A percentile compares a stretch with the other conserved stretches of the same genome.
Evolutionary conservation across 202 grass and related monocot species (phyloP).

Genomic region (Panicum virgatum): DNA sequence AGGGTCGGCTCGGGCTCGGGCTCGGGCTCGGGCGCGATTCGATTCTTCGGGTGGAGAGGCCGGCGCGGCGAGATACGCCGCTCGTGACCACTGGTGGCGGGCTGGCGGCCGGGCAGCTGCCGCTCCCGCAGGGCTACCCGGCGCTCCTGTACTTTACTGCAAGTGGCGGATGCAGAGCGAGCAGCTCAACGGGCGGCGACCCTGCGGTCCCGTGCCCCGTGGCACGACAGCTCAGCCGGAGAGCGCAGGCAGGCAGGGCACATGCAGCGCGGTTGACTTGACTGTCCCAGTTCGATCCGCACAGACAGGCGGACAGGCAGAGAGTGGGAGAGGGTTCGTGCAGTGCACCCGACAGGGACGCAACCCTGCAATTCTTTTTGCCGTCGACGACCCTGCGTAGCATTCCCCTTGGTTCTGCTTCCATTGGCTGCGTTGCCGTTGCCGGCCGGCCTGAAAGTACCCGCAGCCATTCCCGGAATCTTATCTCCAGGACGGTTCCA

Average conservation of each 20-base stretch:
- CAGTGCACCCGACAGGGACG: conserved; percentile 22
- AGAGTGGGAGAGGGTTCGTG: background rate
- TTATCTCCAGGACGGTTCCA: conserved; percentile 16
- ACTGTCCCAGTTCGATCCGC: background rate
- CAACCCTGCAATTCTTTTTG: background rate
- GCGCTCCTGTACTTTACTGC: background rate
- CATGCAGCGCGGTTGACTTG: background rate
- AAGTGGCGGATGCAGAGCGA: background rate
- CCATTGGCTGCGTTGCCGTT: too few species aligned
- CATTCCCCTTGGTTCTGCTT: too few species aligned
- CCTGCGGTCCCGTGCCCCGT: too few species aligned
- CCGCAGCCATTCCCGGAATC: background rate
- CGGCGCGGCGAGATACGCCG: background rate
- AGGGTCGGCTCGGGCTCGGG: background rate
- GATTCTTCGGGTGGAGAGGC: background rate
- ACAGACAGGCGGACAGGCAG: background rate
- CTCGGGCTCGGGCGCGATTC: too few species aligned
- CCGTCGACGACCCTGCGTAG: background rate
- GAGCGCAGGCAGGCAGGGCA: background rate
- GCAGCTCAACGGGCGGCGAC: too few species aligned
- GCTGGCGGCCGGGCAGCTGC: background rate
- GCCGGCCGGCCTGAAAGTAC: background rate
- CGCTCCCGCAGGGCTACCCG: background rate
- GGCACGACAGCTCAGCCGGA: background rate
- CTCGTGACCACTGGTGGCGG: background rate